Base-by-base conservation (phyloP, 2,329 filamentous ascomycete genomes). In the Penicillium sp. region DNA sequence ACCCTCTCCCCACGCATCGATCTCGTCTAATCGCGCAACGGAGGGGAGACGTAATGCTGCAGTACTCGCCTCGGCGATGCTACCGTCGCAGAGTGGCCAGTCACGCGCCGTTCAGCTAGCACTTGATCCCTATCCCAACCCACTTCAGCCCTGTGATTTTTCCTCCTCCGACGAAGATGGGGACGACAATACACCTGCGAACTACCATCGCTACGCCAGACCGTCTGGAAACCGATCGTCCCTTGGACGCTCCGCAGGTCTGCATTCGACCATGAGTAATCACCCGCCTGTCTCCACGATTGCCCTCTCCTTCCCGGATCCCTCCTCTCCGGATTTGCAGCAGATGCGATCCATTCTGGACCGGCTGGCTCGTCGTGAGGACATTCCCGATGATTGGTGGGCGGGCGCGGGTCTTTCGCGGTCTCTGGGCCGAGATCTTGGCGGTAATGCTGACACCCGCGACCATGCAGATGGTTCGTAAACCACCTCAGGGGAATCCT, bases 371-470 rank as follows among this genome's bases (percentile, higher is more conserved):
- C 77, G 80, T 13, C 75, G 86, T 25, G 80, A 88, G 61, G 86
- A 90, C 58, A 85, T 93, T 46, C 85, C 87, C 0, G 87, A 93
- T 52, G 83, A 88, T 54, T 90, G 85, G 82, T 94, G 88, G 88
- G 80, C 81, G 49, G 78, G 81, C 59, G 83, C 78, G 49, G 85
- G 85, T 37, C 75, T 88, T 54, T 83, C 76, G 60, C 79, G 83
- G 53, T 83, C 76, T 11, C 58, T 70, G 35, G 59, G 60, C 43
- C 63, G 61, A 27, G 59, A 64, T 44, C 52, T 66, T 37, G 59
- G 56, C 43, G 54, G 55, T 25, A 56, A 53, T 25, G 51, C 64
- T n/a, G 59, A 60, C 24, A 54, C n/a, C 57, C 61, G 13, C 47
- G 46, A 26, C 9, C 51, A 11, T 39, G 18, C 18, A 18, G 18